These are phyloP conservation scores for Curvularia sp. DNA, from an alignment of 2,329 filamentous ascomycete species.

Conservation along the genomic window DNA sequence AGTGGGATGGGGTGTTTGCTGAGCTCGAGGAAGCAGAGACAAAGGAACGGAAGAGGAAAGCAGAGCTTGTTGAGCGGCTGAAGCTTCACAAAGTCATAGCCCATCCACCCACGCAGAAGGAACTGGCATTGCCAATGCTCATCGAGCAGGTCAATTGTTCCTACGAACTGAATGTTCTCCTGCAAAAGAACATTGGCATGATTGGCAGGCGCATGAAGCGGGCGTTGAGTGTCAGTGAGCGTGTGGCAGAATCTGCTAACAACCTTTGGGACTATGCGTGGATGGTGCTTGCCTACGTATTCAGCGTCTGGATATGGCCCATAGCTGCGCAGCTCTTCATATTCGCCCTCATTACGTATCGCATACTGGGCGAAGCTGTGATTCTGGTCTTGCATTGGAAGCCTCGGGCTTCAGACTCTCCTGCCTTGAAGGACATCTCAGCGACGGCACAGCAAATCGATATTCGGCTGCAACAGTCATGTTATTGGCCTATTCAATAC, in stretches of 20 bases:
- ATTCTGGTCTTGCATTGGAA: constrained; percentile 86
- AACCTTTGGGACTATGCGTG: constrained; percentile 80
- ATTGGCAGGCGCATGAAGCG: constrained; percentile 83
- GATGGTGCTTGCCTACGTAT: constrained; percentile 71
- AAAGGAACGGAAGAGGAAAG: constrained; percentile 67
- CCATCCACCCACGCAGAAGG: constrained; percentile 79
- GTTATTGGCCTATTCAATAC: constrained; percentile 98
- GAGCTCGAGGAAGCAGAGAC: constrained; percentile 75
- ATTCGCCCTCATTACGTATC: constrained; percentile 78
- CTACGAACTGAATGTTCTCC: constrained; percentile 81
- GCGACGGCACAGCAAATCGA: constrained; percentile 97
- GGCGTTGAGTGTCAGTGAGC: constrained; percentile 89
- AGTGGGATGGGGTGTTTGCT: constrained; percentile 53
- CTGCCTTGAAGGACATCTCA: constrained; percentile 92
- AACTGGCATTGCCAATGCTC: constrained; percentile 79
- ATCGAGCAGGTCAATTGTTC: constrained; percentile 97
- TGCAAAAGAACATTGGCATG: constrained; percentile 89
- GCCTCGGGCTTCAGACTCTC: constrained; percentile 71
- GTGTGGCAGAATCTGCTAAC: constrained; percentile 90
- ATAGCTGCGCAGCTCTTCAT: constrained; percentile 75
- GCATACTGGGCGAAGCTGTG: constrained; percentile 79
- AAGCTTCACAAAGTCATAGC: constrained; percentile 85
- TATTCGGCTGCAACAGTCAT: constrained; percentile 96
- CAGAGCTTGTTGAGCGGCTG: constrained; percentile 80
- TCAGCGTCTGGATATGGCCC: constrained; percentile 79